phyloP scores from a whole-genome alignment of 306 rosid species.

The Lotus japonicus region DNA sequence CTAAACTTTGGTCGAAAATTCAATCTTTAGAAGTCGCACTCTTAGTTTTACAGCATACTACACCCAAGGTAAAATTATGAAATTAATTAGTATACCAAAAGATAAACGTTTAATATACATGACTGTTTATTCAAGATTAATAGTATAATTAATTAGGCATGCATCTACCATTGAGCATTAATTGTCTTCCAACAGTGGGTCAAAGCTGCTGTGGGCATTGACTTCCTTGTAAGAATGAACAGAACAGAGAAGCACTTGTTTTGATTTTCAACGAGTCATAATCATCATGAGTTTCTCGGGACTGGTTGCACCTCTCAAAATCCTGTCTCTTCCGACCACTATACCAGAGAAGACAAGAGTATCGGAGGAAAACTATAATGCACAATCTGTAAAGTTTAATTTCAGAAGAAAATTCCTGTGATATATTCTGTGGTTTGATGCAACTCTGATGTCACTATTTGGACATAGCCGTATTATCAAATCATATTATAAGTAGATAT shows the following conservation, averaged over 20 bases:
- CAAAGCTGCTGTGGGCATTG: constrained; percentile 14
- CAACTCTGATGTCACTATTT: not conserved
- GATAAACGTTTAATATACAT: no score
- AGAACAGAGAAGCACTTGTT: not conserved
- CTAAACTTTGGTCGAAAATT: no score
- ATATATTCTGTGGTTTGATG: not conserved
- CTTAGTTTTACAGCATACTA: no score
- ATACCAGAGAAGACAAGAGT: constrained; percentile 1
- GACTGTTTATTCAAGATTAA: no score
- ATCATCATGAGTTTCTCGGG: constrained; percentile 27
- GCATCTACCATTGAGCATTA: not conserved
- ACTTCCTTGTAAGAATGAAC: constrained; percentile 6
- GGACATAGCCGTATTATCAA: not conserved
- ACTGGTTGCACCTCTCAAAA: constrained; percentile 25
- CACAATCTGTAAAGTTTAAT: not conserved
- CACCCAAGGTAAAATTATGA: no score
- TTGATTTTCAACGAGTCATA: constrained; percentile 11
- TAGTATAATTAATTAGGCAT: not conserved
- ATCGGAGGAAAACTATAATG: not conserved
- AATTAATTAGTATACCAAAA: no score
- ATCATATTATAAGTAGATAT: no score
- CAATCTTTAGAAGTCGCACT: no score
- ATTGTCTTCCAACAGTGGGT: not conserved
- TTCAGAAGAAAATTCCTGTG: not conserved
- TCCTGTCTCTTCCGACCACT: constrained; percentile 23